A percentile compares a stretch with the other conserved stretches of the same genome.
Conservation (phyloP, 305 asterid species). For the Salvia sclarea region DNA sequence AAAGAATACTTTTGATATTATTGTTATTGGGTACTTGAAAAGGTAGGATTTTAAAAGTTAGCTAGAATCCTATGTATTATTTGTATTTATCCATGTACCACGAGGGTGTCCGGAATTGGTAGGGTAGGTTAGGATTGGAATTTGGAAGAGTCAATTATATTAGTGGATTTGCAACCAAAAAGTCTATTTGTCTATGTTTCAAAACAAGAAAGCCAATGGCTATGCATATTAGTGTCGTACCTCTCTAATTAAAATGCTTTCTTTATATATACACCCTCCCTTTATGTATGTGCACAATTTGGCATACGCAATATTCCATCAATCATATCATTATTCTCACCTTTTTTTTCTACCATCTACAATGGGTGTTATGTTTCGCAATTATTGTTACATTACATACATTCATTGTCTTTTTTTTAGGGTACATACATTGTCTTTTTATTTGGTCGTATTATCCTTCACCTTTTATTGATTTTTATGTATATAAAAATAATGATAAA, state of each 20-base stretch:
- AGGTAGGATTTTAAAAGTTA: not conserved
- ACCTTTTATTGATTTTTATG: too few relatives aligned
- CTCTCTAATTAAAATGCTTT: slow-evolving; percentile 13
- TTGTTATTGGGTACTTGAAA: not conserved
- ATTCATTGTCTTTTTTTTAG: not conserved
- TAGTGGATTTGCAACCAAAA: slow-evolving; percentile 36
- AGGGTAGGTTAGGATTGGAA: slow-evolving; percentile 28
- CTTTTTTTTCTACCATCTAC: slow-evolving; percentile 23
- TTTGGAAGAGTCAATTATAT: slow-evolving; percentile 16
- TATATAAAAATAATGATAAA: too few relatives aligned
- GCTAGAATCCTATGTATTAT: slow-evolving; percentile 10
- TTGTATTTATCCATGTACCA: slow-evolving; percentile 14
- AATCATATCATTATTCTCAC: not conserved
- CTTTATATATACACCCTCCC: slow-evolving; percentile 19
- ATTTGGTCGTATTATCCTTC: not conserved
- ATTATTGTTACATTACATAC: not conserved
- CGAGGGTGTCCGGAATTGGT: not conserved
- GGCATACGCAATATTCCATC: slow-evolving; percentile 38
- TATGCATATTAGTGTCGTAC: slow-evolving; percentile 26
- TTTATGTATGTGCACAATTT: slow-evolving; percentile 25
- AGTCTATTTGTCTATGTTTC: slow-evolving; percentile 14
- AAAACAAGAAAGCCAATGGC: slow-evolving; percentile 28
- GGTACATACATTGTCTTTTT: not conserved
- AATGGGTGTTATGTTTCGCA: not conserved
- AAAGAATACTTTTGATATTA: not conserved